Base-by-base conservation (phyloP, 495 filamentous ascomycete genomes). In the Penicillium simplicissimum region DNA sequence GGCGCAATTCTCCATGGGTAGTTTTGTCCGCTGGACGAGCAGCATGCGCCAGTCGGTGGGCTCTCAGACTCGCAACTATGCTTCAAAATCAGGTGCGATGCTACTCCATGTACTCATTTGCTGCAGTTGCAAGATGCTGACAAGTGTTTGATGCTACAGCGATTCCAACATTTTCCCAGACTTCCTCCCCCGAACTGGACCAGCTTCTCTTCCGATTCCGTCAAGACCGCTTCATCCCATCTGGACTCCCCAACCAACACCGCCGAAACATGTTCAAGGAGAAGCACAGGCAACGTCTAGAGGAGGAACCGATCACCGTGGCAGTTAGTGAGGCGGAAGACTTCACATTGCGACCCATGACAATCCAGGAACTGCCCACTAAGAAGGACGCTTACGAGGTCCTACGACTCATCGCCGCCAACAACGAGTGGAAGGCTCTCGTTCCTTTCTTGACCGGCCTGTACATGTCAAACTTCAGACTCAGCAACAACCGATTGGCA, bases 181-280 rank as follows among this genome's bases (percentile, higher is more conserved):
- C 79, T n/a, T 79, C 79, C 34, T 79, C 79, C 55, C 58, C 74
- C 36, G 76, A 86, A 65, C 74, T 88, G 57, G 76, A 87, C 62
- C 59, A 72, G 40, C 70, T 78, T 31, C 81, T 89, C 59, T 59
- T 70, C 57, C 76, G 66, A n/a, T 82, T 89, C 73, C 86, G 87
- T 59, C 66, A 82, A 59, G 79, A 87, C 49, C 74, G 89, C 68
- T 85, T 93, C 72, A 80, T 92, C 14, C 87, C 88, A 1, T 65
- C 74, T 8, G 84, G 85, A 64, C 83, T 93, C 3, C 66, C 76
- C n/a, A 52, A 60, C 13, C 75, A 74, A 2, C 87, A 90, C 64
- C 79, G 77, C 63, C 79, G 79, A 52, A 79, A 82, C 49, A 75
- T 90, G 57, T 84, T 79, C 77, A 75, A 76, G 28, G 43, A 67